Percentiles rank a stretch among this genome's conserved stretches.
phyloP scores from a whole-genome alignment of 1,284 basidiomycete species.

The Rhodotorula glutinis region DNA sequence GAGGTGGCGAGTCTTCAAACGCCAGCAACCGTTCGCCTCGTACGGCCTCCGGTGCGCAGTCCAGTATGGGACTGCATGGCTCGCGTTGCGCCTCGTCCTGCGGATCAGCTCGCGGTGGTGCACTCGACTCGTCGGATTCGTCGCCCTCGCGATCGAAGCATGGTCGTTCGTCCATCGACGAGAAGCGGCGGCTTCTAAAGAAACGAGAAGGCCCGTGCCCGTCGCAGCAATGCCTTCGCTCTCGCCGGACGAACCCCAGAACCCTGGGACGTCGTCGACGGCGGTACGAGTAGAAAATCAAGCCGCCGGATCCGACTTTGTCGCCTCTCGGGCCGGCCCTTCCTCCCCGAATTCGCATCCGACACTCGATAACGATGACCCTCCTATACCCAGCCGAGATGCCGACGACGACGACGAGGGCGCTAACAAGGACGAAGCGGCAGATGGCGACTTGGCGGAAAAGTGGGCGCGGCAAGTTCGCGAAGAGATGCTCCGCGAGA shows the following conservation, averaged over 20 bases:
- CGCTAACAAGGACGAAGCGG: too few species aligned
- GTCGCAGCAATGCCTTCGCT: too few species aligned
- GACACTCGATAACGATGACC: neutral
- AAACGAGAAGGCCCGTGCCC: neutral
- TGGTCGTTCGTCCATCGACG: neutral
- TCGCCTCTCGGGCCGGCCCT: neutral
- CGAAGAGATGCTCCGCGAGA: conserved; percentile 25
- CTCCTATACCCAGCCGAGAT: neutral
- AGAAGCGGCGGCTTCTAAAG: too few species aligned
- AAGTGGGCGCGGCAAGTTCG: conserved; percentile 21
- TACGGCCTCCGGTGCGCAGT: neutral
- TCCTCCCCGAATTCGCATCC: neutral
- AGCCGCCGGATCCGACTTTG: too few species aligned
- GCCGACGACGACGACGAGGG: neutral
- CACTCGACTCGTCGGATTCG: neutral
- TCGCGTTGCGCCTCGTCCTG: neutral
- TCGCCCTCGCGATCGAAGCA: neutral
- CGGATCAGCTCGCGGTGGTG: neutral
- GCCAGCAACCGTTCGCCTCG: neutral
- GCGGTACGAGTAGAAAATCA: too few species aligned
- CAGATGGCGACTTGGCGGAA: conserved; percentile 12
- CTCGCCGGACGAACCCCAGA: too few species aligned
- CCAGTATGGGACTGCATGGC: neutral
- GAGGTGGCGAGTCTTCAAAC: neutral
- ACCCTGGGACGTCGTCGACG: too few species aligned